A percentile compares a stretch with the other conserved stretches of the same genome.
These are phyloP conservation scores for Arachnomyces sp. DNA, from an alignment of 2,329 filamentous ascomycete species.

Conservation along the genomic window DNA sequence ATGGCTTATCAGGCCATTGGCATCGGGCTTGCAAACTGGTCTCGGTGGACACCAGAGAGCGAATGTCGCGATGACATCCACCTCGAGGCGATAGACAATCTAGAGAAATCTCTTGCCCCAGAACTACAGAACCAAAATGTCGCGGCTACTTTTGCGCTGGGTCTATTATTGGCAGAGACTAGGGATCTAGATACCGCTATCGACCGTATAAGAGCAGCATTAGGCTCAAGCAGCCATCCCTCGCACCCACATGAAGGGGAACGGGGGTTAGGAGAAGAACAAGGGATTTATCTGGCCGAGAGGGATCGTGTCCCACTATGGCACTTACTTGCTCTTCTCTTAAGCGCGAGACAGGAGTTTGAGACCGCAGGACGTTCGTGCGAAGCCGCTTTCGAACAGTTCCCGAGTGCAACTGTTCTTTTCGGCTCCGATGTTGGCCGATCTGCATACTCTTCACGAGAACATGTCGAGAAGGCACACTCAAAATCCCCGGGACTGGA, in stretches of 20 bases:
- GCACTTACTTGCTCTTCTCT: constrained; percentile 78
- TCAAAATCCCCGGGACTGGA: not conserved
- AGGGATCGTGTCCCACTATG: constrained; percentile 67
- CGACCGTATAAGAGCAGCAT: constrained; percentile 67
- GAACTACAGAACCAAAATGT: constrained; percentile 60
- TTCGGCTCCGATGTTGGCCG: constrained; percentile 54
- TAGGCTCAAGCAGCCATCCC: constrained; percentile 46
- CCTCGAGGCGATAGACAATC: constrained; percentile 63
- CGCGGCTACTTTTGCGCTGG: constrained; percentile 70
- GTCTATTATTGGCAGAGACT: constrained; percentile 78
- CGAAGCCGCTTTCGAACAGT: constrained; percentile 85
- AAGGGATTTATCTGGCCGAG: constrained; percentile 24
- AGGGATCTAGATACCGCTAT: constrained; percentile 73
- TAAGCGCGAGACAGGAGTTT: constrained; percentile 82
- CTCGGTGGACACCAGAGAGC: constrained; percentile 68
- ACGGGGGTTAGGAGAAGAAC: not conserved
- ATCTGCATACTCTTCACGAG: constrained; percentile 19
- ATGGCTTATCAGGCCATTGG: constrained; percentile 77
- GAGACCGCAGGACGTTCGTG: constrained; percentile 71
- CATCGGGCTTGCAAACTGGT: constrained; percentile 79
- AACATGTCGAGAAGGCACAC: constrained; percentile 13
- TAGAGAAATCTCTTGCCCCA: constrained; percentile 64
- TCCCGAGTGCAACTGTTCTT: constrained; percentile 61
- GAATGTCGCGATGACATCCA: constrained; percentile 64
- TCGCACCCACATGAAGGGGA: constrained; percentile 24